phyloP scores from a whole-genome alignment of 164 flowering plant genomes.

The Santalum album region DNA sequence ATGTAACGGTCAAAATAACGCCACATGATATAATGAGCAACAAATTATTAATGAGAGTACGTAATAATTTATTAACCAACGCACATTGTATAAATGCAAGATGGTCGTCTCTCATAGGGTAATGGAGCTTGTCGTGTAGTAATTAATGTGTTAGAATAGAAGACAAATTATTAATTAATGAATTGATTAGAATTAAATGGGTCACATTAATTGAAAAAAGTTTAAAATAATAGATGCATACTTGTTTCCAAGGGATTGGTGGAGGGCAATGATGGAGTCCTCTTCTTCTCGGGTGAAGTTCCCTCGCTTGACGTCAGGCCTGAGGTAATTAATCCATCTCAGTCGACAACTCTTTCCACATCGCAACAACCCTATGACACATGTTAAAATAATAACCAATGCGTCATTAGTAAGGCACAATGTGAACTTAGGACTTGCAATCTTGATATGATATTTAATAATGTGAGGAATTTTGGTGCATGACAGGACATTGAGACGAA shows the following conservation, averaged over 20 bases:
- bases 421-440: too few species aligned
- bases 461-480: too few species aligned
- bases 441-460: too few species aligned
- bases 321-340: constrained; percentile 1
- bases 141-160: neutral
- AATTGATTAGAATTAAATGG: neutral
- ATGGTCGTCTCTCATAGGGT: too few species aligned
- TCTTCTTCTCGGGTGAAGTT: constrained; percentile 1
- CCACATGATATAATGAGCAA: too few species aligned
- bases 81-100: neutral
- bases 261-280: neutral
- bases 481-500: too few species aligned
- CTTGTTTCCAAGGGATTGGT: neutral
- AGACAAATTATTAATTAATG: too few species aligned
- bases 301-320: constrained; percentile 5
- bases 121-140: too few species aligned
- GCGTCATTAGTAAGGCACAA: neutral
- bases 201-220: neutral
- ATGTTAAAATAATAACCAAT: neutral
- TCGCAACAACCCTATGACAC: neutral
- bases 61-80: too few species aligned
- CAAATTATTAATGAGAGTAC: too few species aligned
- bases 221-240: neutral
- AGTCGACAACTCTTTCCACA: constrained; percentile 2
- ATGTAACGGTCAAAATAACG: neutral